Evolutionary conservation across 73 alveolate species (phyloP), one percentile per base, ranked within the genome.

Genomic region (Paramecium octaurelia): DNA sequence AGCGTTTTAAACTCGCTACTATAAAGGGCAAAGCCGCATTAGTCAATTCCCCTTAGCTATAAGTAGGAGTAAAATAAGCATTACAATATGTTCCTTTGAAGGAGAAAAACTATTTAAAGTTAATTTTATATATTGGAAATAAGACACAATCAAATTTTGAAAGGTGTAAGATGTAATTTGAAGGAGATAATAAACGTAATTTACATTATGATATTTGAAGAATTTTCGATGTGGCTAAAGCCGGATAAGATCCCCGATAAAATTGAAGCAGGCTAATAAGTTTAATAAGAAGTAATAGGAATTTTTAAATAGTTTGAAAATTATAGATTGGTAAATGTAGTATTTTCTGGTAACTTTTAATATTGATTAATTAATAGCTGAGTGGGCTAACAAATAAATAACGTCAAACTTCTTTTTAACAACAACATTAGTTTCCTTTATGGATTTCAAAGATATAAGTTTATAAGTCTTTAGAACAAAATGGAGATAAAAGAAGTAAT

Each of bases 401-500:
- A 5, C 69, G 10, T 20, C 73, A 11, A 42, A 36, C 4, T 77
- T 31, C 46, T 77, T 38, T n/a, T 23, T 77, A 77, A 58, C 90
- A 18, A 40, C 73, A 36, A 43, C 90, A 6, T 46, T 77, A 21
- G 71, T 77, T 20, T 77, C 69, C 20, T 77, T 77, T 43, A 77
- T 77, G 29, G 71, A 77, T 77, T 77, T 77, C 48, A 77, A 77
- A 16, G 90, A 77, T 40, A 43, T 77, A 10, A 77, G 71, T 77
- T n/a, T 43, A 38, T 34, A 77, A 43, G 20, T 77, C 6, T 46
- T 77, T 43, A 77, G 90, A 77, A 43, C 71, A 6, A 42, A 77
- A 77, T 77, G 90, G 90, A 77, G 48, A 46, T 8, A 4, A 6
- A 77, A 77, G 50, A 77, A 46, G 20, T 16, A 8, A 43, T 31